Base-by-base conservation (phyloP, 805 yeast genomes). In the Groenewaldozyma tartarivorans region DNA sequence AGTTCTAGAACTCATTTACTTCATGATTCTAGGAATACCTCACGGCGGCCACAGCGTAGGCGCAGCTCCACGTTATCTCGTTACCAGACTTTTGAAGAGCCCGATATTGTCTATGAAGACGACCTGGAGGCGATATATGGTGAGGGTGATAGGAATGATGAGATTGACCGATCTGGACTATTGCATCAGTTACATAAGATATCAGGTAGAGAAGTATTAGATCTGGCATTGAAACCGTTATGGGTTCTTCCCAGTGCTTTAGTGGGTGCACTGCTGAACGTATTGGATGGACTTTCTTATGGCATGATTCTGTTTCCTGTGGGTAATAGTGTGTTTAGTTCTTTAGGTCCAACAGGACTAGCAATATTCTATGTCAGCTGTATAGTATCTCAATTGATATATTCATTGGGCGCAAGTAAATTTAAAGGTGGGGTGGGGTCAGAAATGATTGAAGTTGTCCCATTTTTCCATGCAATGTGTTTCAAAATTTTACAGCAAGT, bases 391-490 rank as follows among this genome's bases (percentile, higher is more conserved):
- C 98, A 92, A 59, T 63, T 87, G 48, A 83, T 86, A 4, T 88
- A 75, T 56, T 87, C 96, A 0, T 61, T 84, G 19, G 98, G 98
- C 13, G 94, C 94, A 1, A 84, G 95, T 13, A 82, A 84, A 5
- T 90, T 92, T 64, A 77, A 76, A 46, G 72, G 87, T 2, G 95
- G 94, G n/a, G 77, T 90, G 34, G 98, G 98, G 1, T 83, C 95
- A 3, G 97, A 92, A 63, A 92, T 92, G 98, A 92, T 92, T 49
- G 98, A 92, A 60, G 86, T 92, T n/a, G 94, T 96, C 1, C 98
- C 98, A 1, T 92, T 92, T 59, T 90, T 90, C 67, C 98, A 92
- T 56, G 72, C 94, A 2, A 88, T 92, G 95, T 96, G 96, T 1
- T 66, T 74, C 20, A 66, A 79, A 11, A 79, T 92, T 37, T 66